A percentile compares a stretch with the other conserved stretches of the same genome.
Conservation (phyloP, 129 eudicot genomes). For the Lactuca saligna region DNA sequence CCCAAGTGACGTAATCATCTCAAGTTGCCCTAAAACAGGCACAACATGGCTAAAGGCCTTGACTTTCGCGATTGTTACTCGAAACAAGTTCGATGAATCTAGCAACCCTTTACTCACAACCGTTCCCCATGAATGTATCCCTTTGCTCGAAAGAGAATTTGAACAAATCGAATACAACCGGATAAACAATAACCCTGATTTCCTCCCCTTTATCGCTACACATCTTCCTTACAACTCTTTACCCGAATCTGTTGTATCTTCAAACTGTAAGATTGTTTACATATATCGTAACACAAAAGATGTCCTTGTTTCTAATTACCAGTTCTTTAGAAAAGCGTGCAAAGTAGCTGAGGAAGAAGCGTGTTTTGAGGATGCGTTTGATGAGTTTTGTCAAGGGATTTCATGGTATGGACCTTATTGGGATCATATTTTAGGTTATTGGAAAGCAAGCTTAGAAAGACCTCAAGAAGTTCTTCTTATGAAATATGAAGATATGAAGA, state of each 20-base stretch:
- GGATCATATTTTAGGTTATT: slow-evolving; percentile 25
- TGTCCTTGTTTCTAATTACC: slow-evolving; percentile 16
- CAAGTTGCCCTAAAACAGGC: slow-evolving; percentile 38
- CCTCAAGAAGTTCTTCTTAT: slow-evolving; percentile 9
- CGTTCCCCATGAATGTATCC: slow-evolving; percentile 8
- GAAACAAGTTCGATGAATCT: slow-evolving; percentile 13
- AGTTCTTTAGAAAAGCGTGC: background rate
- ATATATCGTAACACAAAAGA: slow-evolving; percentile 42
- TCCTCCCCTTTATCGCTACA: slow-evolving; percentile 22
- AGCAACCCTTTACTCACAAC: slow-evolving; percentile 27
- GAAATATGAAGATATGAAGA: slow-evolving; percentile 28
- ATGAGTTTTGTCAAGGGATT: slow-evolving; percentile 9
- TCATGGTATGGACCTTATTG: slow-evolving; percentile 17
- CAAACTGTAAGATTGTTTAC: slow-evolving; percentile 37
- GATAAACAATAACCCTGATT: background rate
- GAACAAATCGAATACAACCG: background rate
- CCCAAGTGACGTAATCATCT: slow-evolving; percentile 20
- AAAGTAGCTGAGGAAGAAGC: slow-evolving; percentile 2
- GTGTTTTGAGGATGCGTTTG: background rate
- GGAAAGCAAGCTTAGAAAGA: slow-evolving; percentile 13
- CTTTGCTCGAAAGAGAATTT: slow-evolving; percentile 11
- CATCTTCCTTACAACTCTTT: slow-evolving; percentile 36
- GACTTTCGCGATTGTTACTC: slow-evolving; percentile 28
- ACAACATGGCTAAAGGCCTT: slow-evolving; percentile 47
- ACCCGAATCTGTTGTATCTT: slow-evolving; percentile 20